Evolutionary conservation across 73 alveolate species (phyloP).

Genomic region (Symbiodinium pilosum): DNA sequence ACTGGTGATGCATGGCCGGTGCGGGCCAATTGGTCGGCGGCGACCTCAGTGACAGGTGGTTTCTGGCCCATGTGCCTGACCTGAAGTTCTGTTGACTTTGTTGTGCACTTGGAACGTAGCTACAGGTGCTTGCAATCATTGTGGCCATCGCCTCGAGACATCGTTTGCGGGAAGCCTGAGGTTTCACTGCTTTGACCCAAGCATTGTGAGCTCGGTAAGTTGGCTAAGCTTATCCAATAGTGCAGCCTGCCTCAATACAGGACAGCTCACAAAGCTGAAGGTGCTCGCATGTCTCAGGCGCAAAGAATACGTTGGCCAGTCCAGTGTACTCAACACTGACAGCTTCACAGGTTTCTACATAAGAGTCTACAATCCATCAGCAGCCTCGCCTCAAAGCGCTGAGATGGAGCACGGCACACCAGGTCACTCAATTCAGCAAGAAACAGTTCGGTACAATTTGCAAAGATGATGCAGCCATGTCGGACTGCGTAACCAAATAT

Average conservation of each 20-base stretch:
- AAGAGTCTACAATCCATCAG: too few species aligned
- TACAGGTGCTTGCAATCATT: constrained; percentile 4
- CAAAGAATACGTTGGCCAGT: neutral
- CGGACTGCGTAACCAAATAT: too few species aligned
- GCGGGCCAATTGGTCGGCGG: constrained; percentile 2
- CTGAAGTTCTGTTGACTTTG: neutral
- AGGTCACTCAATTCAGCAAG: too few species aligned
- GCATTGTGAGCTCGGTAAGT: neutral
- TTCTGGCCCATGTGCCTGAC: neutral
- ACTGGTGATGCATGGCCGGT: constrained; percentile 38
- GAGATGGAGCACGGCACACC: too few species aligned
- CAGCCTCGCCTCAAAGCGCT: too few species aligned
- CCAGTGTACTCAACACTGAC: neutral
- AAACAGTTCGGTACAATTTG: too few species aligned
- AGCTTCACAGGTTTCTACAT: too few species aligned
- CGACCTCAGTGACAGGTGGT: neutral
- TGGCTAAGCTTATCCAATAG: too few species aligned
- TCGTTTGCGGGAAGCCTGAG: constrained; percentile 31
- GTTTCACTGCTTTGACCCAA: neutral
- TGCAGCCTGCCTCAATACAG: too few species aligned
- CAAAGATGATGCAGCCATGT: too few species aligned
- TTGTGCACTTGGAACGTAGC: neutral
- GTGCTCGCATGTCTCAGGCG: neutral
- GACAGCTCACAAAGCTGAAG: neutral
- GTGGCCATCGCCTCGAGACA: neutral